Percentiles rank a stretch among this genome's conserved stretches.
Evolutionary conservation across 2,329 filamentous ascomycete genomes (phyloP).

Genomic region (Pestalotiopsis fici): DNA sequence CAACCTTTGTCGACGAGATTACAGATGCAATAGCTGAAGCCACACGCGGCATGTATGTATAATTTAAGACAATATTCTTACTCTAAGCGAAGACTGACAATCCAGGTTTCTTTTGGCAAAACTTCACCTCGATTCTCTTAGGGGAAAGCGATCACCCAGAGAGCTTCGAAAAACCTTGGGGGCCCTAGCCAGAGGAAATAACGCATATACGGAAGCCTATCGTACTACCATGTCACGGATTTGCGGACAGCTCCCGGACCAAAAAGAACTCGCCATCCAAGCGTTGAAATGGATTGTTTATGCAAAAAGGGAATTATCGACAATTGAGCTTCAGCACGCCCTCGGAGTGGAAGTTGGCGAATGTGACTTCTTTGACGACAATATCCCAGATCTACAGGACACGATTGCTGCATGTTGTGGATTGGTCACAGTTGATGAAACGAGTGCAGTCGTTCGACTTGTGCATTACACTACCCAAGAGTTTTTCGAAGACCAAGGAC

Average conservation of each 20-base stretch:
- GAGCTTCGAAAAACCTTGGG: constrained; percentile 31
- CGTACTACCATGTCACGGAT: constrained; percentile 42
- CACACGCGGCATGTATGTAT: constrained; percentile 34
- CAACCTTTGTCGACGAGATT: constrained; percentile 21
- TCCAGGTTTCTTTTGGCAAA: constrained; percentile 40
- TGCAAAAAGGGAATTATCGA: constrained; percentile 32
- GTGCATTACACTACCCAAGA: constrained; percentile 9
- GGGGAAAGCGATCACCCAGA: constrained; percentile 30
- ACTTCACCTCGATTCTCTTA: constrained; percentile 35
- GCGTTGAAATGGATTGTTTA: constrained; percentile 41
- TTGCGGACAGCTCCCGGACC: constrained; percentile 31
- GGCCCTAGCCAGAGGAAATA: constrained; percentile 27
- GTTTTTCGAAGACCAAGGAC: constrained; percentile 1
- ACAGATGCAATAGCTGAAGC: constrained; percentile 20
- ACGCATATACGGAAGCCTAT: constrained; percentile 40
- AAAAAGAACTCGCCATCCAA: constrained; percentile 36
- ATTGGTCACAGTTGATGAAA: constrained; percentile 39
- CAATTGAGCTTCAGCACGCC: constrained; percentile 40
- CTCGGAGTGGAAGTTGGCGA: constrained; percentile 35
- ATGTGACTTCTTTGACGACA: constrained; percentile 32
- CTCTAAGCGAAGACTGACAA: constrained; percentile 7
- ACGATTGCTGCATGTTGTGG: constrained; percentile 41
- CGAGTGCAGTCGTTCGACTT: constrained; percentile 32
- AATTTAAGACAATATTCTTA: not conserved
- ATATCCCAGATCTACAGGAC: constrained; percentile 31